Evolutionary conservation across 2,329 filamentous ascomycete species (phyloP), one percentile per base, ranked within the genome.

Genomic region (Diaporthe humulicola): DNA sequence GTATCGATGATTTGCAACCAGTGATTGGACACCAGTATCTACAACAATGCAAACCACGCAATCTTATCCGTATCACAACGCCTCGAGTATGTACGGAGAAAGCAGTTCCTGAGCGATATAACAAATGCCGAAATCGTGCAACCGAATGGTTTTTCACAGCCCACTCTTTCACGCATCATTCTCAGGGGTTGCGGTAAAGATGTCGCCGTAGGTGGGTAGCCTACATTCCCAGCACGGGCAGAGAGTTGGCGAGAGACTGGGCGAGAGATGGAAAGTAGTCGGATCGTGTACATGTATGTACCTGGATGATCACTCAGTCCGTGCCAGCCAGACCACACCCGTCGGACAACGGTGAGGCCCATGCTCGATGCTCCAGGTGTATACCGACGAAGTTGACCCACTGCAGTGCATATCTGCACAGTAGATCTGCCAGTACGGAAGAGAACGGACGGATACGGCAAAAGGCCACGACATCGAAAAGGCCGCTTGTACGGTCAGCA

Each of bases 301-400:
- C 30, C 19, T 38, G 30, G 61, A 52, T 50, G 14, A 50, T 14
- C 30, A 17, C 36, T n/a, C n/a, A 25, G 19, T 9, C 28, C 5
- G 45, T 52, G 45, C 30, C 45, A 52, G 25, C n/a, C 28, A 50
- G 28, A 25, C 15, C 22, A 19, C 25, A 25, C 1, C 45, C 64
- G 22, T 17, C 30, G 45, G 45, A 28, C 64, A 52, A 52, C 30
- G 64, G 64, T 52, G 45, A 67, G 45, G 19, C 10, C 45, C 22
- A 52, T 10, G 25, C 15, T 30, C 45, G 14, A 52, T 10, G 25
- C 15, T 30, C n/a, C 17, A 67, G 19, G 15, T 38, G 25, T 67
- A 38, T 33, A 67, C 45, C 64, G 30, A 52, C 64, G 28, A 54
- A 54, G n/a, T 10, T n/a, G 45, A 52, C 64, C 64, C 64, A 67